A percentile compares a stretch with the other conserved stretches of the same genome.
These are phyloP conservation scores for Albophoma yamanashiensis DNA, from an alignment of 2,329 filamentous ascomycete species.

Conservation along the genomic window DNA sequence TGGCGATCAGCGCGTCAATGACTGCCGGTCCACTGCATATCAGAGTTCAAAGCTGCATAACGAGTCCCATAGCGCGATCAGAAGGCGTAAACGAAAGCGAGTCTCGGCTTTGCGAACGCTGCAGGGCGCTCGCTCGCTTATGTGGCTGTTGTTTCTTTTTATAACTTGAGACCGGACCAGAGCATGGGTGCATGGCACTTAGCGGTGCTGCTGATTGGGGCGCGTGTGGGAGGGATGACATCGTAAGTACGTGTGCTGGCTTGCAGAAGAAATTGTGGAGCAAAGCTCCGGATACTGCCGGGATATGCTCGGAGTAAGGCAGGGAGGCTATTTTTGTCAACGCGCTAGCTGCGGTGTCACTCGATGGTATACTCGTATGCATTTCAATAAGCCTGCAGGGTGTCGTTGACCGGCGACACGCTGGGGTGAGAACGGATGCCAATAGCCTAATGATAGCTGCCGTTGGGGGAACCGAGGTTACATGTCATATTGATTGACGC, in stretches of 20 bases:
- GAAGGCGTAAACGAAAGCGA: not conserved
- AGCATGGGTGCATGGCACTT: too few relatives aligned
- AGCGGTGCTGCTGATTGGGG: not conserved
- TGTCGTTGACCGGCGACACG: too few relatives aligned
- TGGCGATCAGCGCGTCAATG: not conserved
- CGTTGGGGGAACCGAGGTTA: too few relatives aligned
- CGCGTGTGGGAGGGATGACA: not conserved
- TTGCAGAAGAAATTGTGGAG: not conserved
- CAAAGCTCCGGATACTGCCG: not conserved
- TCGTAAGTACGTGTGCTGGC: not conserved
- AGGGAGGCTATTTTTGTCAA: too few relatives aligned
- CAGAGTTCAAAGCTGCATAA: not conserved
- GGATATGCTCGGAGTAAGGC: not conserved
- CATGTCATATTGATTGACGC: too few relatives aligned
- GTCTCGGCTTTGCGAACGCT: not conserved
- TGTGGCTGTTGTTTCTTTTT: not conserved
- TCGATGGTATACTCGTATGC: too few relatives aligned
- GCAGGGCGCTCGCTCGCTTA: not conserved
- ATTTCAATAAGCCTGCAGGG: too few relatives aligned
- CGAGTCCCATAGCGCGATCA: not conserved
- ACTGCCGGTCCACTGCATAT: not conserved
- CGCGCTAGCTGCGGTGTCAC: not conserved
- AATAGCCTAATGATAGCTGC: not conserved
- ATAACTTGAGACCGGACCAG: not conserved
- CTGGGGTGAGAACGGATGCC: not conserved